Evolutionary conservation across 495 filamentous ascomycete species (phyloP).

Genomic region (Lophiostoma macrostomum): DNA sequence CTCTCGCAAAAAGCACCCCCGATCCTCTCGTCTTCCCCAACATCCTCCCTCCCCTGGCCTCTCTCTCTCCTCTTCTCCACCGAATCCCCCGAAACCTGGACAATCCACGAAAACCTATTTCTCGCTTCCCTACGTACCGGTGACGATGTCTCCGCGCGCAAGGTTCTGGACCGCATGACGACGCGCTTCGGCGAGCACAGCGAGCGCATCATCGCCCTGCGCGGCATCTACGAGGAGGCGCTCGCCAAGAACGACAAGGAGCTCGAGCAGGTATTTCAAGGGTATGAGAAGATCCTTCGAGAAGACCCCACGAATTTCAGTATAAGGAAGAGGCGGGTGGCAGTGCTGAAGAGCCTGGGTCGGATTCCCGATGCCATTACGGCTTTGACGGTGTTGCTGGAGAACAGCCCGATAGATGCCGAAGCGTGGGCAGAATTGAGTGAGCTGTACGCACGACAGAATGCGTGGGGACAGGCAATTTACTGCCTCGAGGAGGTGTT

Average conservation of each 20-base stretch:
- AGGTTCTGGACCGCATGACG: conserved; percentile 69
- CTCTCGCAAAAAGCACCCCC: conserved; percentile 75
- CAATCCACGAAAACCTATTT: conserved; percentile 78
- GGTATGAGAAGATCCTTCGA: conserved; percentile 71
- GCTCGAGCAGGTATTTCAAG: conserved; percentile 64
- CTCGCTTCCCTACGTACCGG: conserved; percentile 80
- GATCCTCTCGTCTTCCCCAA: conserved; percentile 55
- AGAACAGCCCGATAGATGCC: conserved; percentile 81
- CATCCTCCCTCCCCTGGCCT: conserved; percentile 48
- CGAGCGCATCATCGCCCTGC: conserved; percentile 76
- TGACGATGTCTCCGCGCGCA: conserved; percentile 71
- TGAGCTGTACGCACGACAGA: conserved; percentile 76
- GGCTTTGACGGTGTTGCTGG: conserved; percentile 68
- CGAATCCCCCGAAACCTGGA: conserved; percentile 77
- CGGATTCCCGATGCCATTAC: conserved; percentile 68
- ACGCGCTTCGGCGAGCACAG: conserved; percentile 78
- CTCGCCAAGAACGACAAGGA: conserved; percentile 60
- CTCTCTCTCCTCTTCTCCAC: conserved; percentile 51
- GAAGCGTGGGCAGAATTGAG: conserved; percentile 93
- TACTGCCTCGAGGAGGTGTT: conserved; percentile 90
- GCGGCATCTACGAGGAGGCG: conserved; percentile 83
- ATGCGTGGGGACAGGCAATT: conserved; percentile 74
- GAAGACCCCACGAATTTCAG: conserved; percentile 81
- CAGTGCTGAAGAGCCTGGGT: conserved; percentile 70
- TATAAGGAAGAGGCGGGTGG: conserved; percentile 77